Conservation (phyloP, 352 stramenopile genomes). For the Saprolegnia diclina region DNA sequence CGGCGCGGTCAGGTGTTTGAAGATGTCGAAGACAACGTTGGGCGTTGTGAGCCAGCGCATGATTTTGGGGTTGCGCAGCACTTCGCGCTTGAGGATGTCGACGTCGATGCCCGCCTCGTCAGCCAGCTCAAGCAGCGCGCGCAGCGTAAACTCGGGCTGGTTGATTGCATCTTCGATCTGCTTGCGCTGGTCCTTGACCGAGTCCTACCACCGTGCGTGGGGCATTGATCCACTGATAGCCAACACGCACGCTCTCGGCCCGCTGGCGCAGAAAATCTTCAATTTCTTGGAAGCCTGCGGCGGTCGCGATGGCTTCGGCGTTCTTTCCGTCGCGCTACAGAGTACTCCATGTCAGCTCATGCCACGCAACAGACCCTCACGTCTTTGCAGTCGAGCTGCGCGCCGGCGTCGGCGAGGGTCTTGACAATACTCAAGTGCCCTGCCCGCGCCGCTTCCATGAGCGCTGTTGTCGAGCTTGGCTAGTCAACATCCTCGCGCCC, state of each 20-base stretch:
- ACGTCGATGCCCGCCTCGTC: slow-evolving; percentile 60
- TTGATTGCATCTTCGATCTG: slow-evolving; percentile 78
- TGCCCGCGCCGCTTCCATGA: slow-evolving; percentile 81
- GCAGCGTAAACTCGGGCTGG: slow-evolving; percentile 48
- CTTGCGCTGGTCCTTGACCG: slow-evolving; percentile 73
- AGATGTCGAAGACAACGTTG: slow-evolving; percentile 78
- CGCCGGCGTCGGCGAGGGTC: slow-evolving; percentile 56
- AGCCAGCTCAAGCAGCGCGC: slow-evolving; percentile 59
- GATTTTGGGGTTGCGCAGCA: slow-evolving; percentile 65
- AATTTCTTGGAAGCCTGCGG: slow-evolving; percentile 57
- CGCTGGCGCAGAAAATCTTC: slow-evolving; percentile 75
- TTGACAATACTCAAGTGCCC: slow-evolving; percentile 74
- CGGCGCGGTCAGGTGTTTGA: slow-evolving; percentile 57
- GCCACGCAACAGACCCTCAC: slow-evolving; percentile 34
- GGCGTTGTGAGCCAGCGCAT: slow-evolving; percentile 67
- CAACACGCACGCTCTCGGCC: slow-evolving; percentile 64
- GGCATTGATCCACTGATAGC: slow-evolving; percentile 4
- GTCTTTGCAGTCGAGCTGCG: slow-evolving; percentile 67
- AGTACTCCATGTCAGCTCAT: neutral
- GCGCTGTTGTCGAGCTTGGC: slow-evolving; percentile 79
- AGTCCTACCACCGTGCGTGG: slow-evolving; percentile 44
- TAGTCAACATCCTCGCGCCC: slow-evolving; percentile 26
- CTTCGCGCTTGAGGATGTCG: slow-evolving; percentile 71
- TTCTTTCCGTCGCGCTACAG: slow-evolving; percentile 65
- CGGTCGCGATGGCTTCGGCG: slow-evolving; percentile 53